Conservation (phyloP, 2,329 filamentous ascomycete genomes). For the Davidsoniella virescens region DNA sequence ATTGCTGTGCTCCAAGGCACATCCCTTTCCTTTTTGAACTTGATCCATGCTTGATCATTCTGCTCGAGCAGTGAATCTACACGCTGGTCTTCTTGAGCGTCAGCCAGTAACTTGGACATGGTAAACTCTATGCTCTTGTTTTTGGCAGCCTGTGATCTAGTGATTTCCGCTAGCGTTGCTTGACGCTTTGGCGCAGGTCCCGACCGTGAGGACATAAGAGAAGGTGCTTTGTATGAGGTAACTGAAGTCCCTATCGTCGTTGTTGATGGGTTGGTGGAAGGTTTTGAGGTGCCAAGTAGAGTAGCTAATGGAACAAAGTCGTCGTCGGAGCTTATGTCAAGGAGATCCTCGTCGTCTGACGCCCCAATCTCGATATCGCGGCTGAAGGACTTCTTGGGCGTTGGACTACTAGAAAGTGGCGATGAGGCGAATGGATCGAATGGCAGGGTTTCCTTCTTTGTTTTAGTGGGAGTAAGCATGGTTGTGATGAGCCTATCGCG, state of each 20-base stretch:
- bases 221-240: neutral
- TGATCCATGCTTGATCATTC: neutral
- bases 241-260: neutral
- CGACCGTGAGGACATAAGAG: neutral
- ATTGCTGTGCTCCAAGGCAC: neutral
- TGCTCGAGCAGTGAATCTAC: neutral
- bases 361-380: conserved; percentile 46
- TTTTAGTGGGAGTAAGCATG: neutral
- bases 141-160: neutral
- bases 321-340: conserved; percentile 38
- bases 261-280: neutral
- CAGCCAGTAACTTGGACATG: conserved; percentile 1
- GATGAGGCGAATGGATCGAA: conserved; percentile 7
- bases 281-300: neutral
- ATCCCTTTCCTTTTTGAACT: neutral
- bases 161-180: neutral
- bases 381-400: conserved; percentile 17
- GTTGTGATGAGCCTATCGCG: neutral
- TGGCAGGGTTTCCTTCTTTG: neutral
- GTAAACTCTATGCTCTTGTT: conserved; percentile 1
- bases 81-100: conserved; percentile 2
- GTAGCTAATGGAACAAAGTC: conserved; percentile 31
- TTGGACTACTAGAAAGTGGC: neutral
- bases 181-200: neutral
- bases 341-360: conserved; percentile 54